Evolutionary conservation across 1,139 yeast species (phyloP), one percentile per base, ranked within the genome.

Genomic region (Debaryomyces singareniensis): DNA sequence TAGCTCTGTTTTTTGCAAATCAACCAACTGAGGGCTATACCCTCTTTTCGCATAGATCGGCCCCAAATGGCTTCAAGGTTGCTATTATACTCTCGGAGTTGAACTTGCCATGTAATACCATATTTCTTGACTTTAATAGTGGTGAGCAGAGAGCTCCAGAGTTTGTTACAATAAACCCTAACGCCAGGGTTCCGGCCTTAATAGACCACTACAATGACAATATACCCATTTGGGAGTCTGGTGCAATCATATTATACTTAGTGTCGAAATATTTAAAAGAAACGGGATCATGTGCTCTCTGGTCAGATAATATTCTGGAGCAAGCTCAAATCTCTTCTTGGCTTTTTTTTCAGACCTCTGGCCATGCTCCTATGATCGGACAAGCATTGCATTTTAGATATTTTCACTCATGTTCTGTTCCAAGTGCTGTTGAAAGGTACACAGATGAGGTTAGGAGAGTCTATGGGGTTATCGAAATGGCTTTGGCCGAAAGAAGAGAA

Each of bases 331-430:
- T 89, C 36, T 71, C 78, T 36, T 77, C 89, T 13, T 89, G 96
- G 96, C 68, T 89, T 28, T 89, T 86, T 51, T 87, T 87, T 66
- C 96, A 89, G 58, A 86, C 96, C 3, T 81, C 94, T 10, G 96
- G 96, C 10, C 96, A 87, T 53, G 95, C 96, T 1, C 96, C 96
- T 16, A 89, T 89, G 95, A 85, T 89, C 47, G 97, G 97, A 15
- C 97, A 89, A 55, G 96, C 96, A 3, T 70, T 87, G 45, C 96
- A 89, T 64, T 89, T 89, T 63, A 70, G 91, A 46, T 85, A 84
- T 55, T 87, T 87, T 68, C 96, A 89, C 55, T 73, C 91, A 5
- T 82, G 83, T 36, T 82, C 81, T 35, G 86, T 89, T 3, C 86
- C 91, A 13, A 76, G 87, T 39, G 96, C 96, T 2, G 84, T 87